Evolutionary conservation across 768 basidiomycete species (phyloP), one percentile per base, ranked within the genome.

Genomic region (Russula sp.): DNA sequence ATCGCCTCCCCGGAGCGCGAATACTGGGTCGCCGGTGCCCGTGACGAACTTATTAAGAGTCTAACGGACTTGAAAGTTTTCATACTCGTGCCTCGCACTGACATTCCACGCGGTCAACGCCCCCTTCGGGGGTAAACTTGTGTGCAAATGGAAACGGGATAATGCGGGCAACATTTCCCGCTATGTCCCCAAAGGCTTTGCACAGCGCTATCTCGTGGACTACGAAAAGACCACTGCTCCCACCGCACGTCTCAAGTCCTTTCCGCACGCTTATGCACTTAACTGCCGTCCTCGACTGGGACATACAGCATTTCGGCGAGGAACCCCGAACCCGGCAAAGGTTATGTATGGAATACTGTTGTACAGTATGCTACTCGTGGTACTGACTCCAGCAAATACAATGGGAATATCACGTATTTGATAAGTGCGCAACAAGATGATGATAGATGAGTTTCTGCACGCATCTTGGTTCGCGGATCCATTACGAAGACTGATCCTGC

Each of bases 351-450:
- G n/a, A n/a, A n/a, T n/a, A n/a, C n/a, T n/a, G n/a, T n/a, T n/a
- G n/a, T n/a, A n/a, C n/a, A n/a, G n/a, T n/a, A n/a, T n/a, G n/a
- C n/a, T n/a, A n/a, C n/a, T n/a, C n/a, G 77, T n/a, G 75, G 74
- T 30, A 72, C 64, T 34, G 75, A 77, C 65, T 62, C 72, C 8
- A 63, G 57, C 48, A 77, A 76, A 69, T 75, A 72, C 65, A 73
- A 71, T 3, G 75, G 76, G 53, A 22, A 62, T 2, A 71, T 78
- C 62, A 72, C 64, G 38, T 74, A 68, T 65, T 64, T 55, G 68
- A n/a, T 75, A 63, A 59, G 74, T 69, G 18, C 38, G 30, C 14
- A 22, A 30, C 20, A 16, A 36, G 8, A 40, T 38, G 32, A 30
- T 30, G 1, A n/a, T n/a, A n/a, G 30, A 30, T 30, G 30, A 30